phyloP scores from a whole-genome alignment of 768 basidiomycete species.

The Kwoniella sp. region DNA sequence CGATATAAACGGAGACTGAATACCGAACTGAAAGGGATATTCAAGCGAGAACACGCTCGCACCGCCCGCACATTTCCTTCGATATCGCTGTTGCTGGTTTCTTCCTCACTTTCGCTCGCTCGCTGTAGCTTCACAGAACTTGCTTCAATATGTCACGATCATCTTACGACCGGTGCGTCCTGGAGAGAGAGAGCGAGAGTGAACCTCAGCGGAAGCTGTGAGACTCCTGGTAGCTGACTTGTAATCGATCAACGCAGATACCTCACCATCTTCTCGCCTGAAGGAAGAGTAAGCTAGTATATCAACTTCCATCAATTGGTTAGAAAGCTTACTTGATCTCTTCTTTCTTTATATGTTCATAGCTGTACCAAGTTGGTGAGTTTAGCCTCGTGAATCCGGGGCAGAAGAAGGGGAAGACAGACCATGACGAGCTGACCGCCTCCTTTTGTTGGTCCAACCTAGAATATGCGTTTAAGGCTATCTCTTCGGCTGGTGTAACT shows the following conservation, averaged over 20 bases:
- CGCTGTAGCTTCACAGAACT: background rate
- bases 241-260: no score
- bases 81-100: no score
- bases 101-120: background rate
- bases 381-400: background rate
- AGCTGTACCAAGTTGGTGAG: conserved; percentile 89
- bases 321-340: conserved; percentile 1
- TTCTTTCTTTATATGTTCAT: conserved; percentile 33
- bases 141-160: conserved; percentile 74
- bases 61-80: no score
- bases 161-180: conserved; percentile 91
- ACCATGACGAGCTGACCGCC: background rate
- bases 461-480: conserved; percentile 99
- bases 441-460: no score
- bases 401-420: no score
- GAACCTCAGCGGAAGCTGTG: no score
- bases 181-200: no score
- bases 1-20: no score
- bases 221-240: no score
- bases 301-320: background rate
- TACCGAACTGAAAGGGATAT: no score
- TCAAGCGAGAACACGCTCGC: no score
- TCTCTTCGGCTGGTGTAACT: conserved; percentile 94
- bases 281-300: conserved; percentile 63
- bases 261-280: conserved; percentile 94